These are phyloP conservation scores for Xylaria scruposa DNA, from an alignment of 495 filamentous ascomycete genomes.

Conservation along the genomic window DNA sequence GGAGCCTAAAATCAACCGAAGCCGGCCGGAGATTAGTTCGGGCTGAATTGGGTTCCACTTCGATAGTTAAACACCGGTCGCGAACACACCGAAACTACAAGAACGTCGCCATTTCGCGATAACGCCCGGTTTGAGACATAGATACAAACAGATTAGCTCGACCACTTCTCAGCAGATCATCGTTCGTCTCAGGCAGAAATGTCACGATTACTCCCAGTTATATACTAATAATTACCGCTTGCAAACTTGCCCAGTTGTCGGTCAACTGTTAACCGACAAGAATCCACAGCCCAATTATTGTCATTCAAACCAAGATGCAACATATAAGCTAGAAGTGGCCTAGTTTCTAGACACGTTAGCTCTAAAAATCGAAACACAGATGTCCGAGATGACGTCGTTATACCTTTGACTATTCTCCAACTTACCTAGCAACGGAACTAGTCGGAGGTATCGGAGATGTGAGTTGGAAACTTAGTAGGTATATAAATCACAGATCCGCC, in stretches of 20 bases:
- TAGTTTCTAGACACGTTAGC: background rate
- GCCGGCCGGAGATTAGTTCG: background rate
- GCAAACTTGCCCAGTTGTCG: too few relatives aligned
- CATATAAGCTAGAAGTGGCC: background rate
- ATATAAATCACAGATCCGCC: background rate
- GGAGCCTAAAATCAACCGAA: constrained; percentile 2
- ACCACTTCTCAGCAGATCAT: background rate
- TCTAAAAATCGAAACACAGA: background rate
- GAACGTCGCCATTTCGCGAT: background rate
- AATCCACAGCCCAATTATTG: background rate
- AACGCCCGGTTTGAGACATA: too few relatives aligned
- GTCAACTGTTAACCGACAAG: background rate
- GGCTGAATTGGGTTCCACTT: background rate
- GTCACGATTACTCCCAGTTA: background rate
- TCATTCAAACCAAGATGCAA: background rate
- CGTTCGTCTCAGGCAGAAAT: background rate
- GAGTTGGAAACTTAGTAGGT: background rate
- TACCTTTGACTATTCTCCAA: background rate
- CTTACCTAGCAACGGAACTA: background rate
- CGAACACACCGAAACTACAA: background rate
- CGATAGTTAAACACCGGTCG: background rate
- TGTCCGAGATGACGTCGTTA: background rate
- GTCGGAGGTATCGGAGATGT: constrained; percentile 8
- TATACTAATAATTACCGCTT: background rate
- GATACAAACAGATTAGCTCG: too few relatives aligned